Conservation (phyloP, 2,329 filamentous ascomycete species). For the Colletotrichum destructivum region DNA sequence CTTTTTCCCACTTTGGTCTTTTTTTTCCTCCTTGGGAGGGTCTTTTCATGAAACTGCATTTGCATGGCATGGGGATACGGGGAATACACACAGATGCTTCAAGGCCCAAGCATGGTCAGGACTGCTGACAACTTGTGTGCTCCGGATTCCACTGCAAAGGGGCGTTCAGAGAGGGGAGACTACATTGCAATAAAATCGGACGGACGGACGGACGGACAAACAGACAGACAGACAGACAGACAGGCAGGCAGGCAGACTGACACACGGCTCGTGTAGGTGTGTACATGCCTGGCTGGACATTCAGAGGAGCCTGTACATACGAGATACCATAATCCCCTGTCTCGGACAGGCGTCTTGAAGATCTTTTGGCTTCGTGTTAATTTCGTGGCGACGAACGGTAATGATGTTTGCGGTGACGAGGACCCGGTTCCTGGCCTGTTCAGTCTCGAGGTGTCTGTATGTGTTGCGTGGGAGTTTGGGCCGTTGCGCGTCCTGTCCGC, state of each 20-base stretch:
- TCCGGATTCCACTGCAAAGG: conserved; percentile 15
- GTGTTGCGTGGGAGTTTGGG: conserved; percentile 4
- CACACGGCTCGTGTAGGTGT: neutral
- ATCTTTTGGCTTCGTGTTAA: conserved; percentile 2
- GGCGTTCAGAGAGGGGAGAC: conserved; percentile 25
- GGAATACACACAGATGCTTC: conserved; percentile 2
- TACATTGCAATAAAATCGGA: conserved; percentile 5
- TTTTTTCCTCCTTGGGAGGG: neutral
- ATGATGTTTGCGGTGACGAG: neutral
- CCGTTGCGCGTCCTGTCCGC: conserved; percentile 35
- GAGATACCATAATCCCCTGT: conserved; percentile 44
- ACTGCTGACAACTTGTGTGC: conserved; percentile 1
- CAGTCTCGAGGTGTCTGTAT: conserved; percentile 7
- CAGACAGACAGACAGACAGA: conserved; percentile 1
- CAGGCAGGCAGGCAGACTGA: neutral
- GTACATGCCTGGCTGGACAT: conserved; percentile 22
- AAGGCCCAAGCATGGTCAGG: conserved; percentile 2
- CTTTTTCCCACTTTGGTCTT: conserved; percentile 11
- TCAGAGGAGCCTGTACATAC: conserved; percentile 41
- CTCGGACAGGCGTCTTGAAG: conserved; percentile 35
- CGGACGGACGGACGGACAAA: neutral
- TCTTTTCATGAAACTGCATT: conserved; percentile 39
- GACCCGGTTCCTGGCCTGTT: neutral
- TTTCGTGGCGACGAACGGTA: neutral
- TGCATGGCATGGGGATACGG: conserved; percentile 33